These are phyloP conservation scores for Coemansia sp. DNA, from an alignment of 192 early-diverging fungal species.

Conservation along the genomic window DNA sequence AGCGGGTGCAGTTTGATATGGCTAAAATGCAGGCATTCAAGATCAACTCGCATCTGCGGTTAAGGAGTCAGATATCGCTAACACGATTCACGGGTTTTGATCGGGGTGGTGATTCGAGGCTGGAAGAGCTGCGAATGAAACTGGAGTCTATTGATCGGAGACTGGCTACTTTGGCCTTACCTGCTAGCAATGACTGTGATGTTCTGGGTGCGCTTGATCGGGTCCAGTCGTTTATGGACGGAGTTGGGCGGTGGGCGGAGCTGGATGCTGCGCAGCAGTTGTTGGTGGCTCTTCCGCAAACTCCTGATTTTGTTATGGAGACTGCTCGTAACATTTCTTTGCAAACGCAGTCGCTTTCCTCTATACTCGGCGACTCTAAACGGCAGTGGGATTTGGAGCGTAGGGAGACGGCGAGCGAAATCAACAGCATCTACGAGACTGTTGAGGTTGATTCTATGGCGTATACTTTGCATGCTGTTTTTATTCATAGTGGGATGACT, in stretches of 20 bases:
- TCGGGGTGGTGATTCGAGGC: not conserved
- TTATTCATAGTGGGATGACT: slow-evolving; percentile 68
- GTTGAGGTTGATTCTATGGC: slow-evolving; percentile 21
- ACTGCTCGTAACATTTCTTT: slow-evolving; percentile 2
- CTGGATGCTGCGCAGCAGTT: slow-evolving; percentile 10
- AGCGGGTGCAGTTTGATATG: slow-evolving; percentile 69
- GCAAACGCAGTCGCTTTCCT: slow-evolving; percentile 11
- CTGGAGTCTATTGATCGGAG: slow-evolving; percentile 1
- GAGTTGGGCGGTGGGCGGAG: slow-evolving; percentile 31
- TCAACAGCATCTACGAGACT: slow-evolving; percentile 23
- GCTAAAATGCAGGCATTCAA: slow-evolving; percentile 61
- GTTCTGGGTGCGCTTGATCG: slow-evolving; percentile 34
- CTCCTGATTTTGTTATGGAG: not conserved
- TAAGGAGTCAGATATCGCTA: slow-evolving; percentile 63
- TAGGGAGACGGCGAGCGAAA: not conserved
- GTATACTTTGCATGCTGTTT: slow-evolving; percentile 74
- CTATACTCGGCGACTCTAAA: slow-evolving; percentile 10
- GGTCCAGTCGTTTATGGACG: slow-evolving; percentile 25
- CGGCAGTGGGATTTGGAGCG: slow-evolving; percentile 18
- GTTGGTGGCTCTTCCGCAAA: slow-evolving; percentile 20
- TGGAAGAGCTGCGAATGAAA: slow-evolving; percentile 6
- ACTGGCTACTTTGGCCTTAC: slow-evolving; percentile 19
- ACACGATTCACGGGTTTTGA: slow-evolving; percentile 55
- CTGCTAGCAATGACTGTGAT: slow-evolving; percentile 1
- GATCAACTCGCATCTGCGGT: slow-evolving; percentile 63